Evolutionary conservation across 2,329 filamentous ascomycete species (phyloP), one percentile per base, ranked within the genome.

Genomic region (Aspergillus viridinutans): DNA sequence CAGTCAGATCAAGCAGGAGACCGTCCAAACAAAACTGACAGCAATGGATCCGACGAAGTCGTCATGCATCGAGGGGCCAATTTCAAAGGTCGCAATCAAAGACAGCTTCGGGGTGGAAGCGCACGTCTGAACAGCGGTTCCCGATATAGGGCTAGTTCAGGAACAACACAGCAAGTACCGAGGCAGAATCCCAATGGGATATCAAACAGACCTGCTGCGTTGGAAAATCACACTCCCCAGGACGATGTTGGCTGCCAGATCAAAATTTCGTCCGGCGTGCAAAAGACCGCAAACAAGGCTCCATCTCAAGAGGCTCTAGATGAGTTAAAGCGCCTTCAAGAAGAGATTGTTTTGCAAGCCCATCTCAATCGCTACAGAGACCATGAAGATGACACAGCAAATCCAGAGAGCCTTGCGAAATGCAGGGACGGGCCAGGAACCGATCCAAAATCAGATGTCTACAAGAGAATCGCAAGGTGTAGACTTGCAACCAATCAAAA

Each of bases 341-440:
- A 60, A 20, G 49, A 63, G 42, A 63, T 62, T n/a, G 43, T 68
- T 10, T 40, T 8, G 1, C 54, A 63, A 12, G 63, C 60, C 9
- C 58, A 63, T 38, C 23, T 56, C 9, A 60, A 56, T 25, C 52
- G 50, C 10, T 51, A 55, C 28, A 57, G 59, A 9, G 52, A 61
- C 20, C 29, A 50, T 4, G 52, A 59, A 14, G 35, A 40, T 10
- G 32, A 52, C 17, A 56, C 55, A 4, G 58, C 64, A 2, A 57
- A 61, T 32, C 64, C 63, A 7, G 65, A 69, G 45, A 42, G 55
- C 12, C 61, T 70, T 25, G 42, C 50, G 5, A 63, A 53, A 25
- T 66, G 61, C n/a, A 61, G 68, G 53, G 58, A 68, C 20, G 71
- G 71, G 17, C 64, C 67, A 25, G 71, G 70, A 3, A 62, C 60